A percentile compares a stretch with the other conserved stretches of the same genome.
These are phyloP conservation scores for Phytophthora podocarpi DNA, from an alignment of 352 stramenopile species.

Conservation along the genomic window DNA sequence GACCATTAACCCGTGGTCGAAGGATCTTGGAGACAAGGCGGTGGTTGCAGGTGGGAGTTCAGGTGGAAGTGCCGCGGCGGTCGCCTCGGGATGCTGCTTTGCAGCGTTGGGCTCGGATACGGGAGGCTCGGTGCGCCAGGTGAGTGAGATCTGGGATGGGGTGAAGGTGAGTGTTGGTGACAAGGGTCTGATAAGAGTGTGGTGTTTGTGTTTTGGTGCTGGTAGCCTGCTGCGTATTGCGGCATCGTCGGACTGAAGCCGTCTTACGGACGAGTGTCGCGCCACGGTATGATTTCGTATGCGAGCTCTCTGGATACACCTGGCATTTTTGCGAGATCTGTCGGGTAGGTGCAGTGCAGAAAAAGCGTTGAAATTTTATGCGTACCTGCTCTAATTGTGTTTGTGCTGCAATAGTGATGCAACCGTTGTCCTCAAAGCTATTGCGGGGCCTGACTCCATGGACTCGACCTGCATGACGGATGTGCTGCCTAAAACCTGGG, in stretches of 20 bases:
- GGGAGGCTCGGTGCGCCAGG: constrained; percentile 95
- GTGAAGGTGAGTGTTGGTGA: not conserved
- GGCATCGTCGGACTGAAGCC: constrained; percentile 97
- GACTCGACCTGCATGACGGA: constrained; percentile 85
- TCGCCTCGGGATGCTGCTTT: constrained; percentile 92
- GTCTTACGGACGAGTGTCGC: constrained; percentile 96
- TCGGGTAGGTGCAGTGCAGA: constrained; percentile 49
- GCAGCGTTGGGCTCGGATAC: constrained; percentile 97
- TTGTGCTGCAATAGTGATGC: constrained; percentile 58
- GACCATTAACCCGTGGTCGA: constrained; percentile 91
- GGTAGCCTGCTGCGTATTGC: constrained; percentile 94
- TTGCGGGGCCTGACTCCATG: constrained; percentile 77
- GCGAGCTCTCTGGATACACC: constrained; percentile 96
- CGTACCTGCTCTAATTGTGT: not conserved
- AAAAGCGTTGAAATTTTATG: not conserved
- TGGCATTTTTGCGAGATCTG: constrained; percentile 91
- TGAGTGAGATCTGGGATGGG: constrained; percentile 4
- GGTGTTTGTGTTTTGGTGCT: not conserved
- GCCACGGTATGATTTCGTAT: constrained; percentile 96
- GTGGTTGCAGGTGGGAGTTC: constrained; percentile 94
- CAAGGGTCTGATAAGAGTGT: not conserved
- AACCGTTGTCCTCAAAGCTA: constrained; percentile 75
- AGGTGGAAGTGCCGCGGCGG: constrained; percentile 92
- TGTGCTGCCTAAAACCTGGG: constrained; percentile 54
- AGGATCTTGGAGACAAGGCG: constrained; percentile 49